Conservation (phyloP, 768 basidiomycete species). For the Saitozyma podzolica region DNA sequence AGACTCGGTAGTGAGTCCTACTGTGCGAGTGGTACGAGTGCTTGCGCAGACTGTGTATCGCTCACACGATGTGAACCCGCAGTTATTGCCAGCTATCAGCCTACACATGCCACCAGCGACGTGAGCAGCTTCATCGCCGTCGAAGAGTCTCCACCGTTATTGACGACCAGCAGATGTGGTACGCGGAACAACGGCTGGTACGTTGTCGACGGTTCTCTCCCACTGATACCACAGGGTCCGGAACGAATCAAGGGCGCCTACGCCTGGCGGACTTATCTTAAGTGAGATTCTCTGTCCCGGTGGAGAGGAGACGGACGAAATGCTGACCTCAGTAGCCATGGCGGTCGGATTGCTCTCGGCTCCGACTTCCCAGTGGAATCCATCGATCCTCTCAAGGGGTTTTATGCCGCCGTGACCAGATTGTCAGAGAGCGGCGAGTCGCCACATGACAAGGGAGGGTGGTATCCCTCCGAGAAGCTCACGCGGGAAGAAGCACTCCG, state of each 20-base stretch:
- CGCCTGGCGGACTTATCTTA: conserved; percentile 76
- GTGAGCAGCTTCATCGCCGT: too few species aligned
- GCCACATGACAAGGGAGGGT: conserved; percentile 79
- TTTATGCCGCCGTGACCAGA: conserved; percentile 83
- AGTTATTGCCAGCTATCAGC: conserved; percentile 92
- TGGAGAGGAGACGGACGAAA: neutral
- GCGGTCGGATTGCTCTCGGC: conserved; percentile 69
- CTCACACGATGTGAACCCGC: neutral
- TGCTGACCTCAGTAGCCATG: conserved; percentile 34
- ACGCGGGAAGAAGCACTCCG: conserved; percentile 73
- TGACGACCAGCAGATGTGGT: conserved; percentile 80
- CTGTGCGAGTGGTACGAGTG: neutral
- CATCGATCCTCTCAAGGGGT: conserved; percentile 83
- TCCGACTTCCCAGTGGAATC: conserved; percentile 94
- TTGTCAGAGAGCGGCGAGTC: conserved; percentile 68
- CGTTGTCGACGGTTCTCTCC: conserved; percentile 17
- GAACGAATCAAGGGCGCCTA: conserved; percentile 84
- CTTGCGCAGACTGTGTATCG: too few species aligned
- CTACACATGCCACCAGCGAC: conserved; percentile 75
- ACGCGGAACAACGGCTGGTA: conserved; percentile 79
- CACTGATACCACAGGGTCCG: conserved; percentile 58
- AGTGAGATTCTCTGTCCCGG: conserved; percentile 56
- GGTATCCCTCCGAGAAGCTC: conserved; percentile 70
- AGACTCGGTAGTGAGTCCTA: conserved; percentile 66
- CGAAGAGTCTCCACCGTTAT: too few species aligned